Evolutionary conservation across 345 rosid species (phyloP).

Genomic region (Gynandropsis gynandra): DNA sequence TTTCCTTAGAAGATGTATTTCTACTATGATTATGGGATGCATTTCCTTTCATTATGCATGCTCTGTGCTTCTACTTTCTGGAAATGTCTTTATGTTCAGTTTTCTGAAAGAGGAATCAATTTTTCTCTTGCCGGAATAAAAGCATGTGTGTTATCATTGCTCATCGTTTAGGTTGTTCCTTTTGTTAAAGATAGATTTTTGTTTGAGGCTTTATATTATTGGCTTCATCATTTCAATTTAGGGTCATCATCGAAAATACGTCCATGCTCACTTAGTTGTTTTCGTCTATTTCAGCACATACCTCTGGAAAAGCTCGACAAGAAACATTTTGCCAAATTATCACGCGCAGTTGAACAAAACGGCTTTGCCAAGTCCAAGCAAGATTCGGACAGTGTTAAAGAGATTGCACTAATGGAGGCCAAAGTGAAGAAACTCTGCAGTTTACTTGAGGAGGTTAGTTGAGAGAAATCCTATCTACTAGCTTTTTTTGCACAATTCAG

Average conservation of each 20-base stretch:
- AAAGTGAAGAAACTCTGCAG: conserved; percentile 2
- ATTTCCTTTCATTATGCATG: not conserved
- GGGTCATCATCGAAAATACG: too few relatives aligned
- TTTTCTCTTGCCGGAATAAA: too few relatives aligned
- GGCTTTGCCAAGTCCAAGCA: conserved; percentile 38
- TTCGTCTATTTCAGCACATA: conserved; percentile 45
- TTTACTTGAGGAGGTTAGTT: conserved; percentile 31
- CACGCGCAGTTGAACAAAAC: conserved; percentile 44
- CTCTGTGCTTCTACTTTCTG: too few relatives aligned
- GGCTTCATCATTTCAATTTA: not conserved
- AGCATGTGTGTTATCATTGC: too few relatives aligned
- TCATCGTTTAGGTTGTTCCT: too few relatives aligned
- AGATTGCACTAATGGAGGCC: conserved; percentile 3
- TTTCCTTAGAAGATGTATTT: not conserved
- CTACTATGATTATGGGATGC: not conserved
- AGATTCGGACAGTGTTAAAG: conserved; percentile 31
- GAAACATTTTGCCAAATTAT: conserved; percentile 80
- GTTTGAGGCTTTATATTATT: conserved; percentile 5
- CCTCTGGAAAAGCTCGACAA: conserved; percentile 78
- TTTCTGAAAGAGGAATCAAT: too few relatives aligned
- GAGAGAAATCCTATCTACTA: not conserved
- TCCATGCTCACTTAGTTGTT: too few relatives aligned
- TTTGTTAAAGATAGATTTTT: not conserved
- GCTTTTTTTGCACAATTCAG: not conserved
- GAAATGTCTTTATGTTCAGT: too few relatives aligned